Conservation (phyloP, 1,284 basidiomycete species). For the Erythrobasidium hasegawianum region DNA sequence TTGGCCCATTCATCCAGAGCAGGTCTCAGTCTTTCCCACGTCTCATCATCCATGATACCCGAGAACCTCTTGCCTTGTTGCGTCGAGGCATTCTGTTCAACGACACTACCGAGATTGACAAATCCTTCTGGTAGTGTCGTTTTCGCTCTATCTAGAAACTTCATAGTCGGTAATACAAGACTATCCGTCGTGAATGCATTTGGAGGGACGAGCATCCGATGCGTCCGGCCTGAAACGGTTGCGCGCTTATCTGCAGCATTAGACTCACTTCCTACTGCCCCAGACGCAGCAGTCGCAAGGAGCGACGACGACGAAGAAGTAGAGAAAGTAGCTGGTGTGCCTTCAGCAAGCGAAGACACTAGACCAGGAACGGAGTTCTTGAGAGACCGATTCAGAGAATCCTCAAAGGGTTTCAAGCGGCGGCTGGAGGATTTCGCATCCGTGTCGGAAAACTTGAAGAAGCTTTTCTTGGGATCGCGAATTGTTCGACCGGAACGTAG, state of each 20-base stretch:
- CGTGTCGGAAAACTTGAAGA: constrained; percentile 88
- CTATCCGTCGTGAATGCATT: constrained; percentile 23
- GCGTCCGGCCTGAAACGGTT: constrained; percentile 17
- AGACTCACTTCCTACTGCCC: neutral
- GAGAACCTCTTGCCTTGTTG: constrained; percentile 6
- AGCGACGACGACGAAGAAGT: constrained; percentile 51
- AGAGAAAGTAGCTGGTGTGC: constrained; percentile 56
- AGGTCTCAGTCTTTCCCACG: constrained; percentile 15
- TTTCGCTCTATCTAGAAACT: constrained; percentile 29
- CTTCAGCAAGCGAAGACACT: constrained; percentile 57
- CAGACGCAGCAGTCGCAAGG: neutral
- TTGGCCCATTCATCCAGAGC: constrained; percentile 1
- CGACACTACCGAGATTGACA: neutral
- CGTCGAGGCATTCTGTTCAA: neutral
- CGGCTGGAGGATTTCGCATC: constrained; percentile 68
- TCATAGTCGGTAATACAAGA: constrained; percentile 19
- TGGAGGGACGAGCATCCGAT: constrained; percentile 32
- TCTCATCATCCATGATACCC: constrained; percentile 32
- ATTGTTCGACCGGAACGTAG: constrained; percentile 74
- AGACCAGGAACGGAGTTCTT: constrained; percentile 91
- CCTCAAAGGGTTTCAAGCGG: constrained; percentile 71
- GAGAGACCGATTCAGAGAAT: constrained; percentile 76
- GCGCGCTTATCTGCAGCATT: neutral
- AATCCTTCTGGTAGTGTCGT: constrained; percentile 12
- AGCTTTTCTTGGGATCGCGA: constrained; percentile 73